Percentiles rank a stretch among this genome's conserved stretches.
phyloP scores from a whole-genome alignment of 2,329 filamentous ascomycete genomes.

The Harringtonia aguacate region DNA sequence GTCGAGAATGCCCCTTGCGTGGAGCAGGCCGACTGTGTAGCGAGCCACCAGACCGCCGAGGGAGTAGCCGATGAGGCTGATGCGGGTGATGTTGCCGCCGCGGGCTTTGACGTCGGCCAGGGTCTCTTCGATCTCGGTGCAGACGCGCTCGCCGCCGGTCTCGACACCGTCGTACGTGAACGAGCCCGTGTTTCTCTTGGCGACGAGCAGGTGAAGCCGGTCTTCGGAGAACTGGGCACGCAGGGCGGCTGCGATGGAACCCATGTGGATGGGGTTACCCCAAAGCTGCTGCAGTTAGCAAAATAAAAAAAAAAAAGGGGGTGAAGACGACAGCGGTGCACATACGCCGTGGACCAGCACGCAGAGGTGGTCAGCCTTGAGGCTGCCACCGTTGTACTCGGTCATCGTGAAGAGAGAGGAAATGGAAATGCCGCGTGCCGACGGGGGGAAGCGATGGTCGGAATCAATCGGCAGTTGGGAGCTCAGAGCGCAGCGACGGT shows the following conservation, averaged over 20 bases:
- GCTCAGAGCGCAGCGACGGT: no score
- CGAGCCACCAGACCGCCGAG: constrained; percentile 78
- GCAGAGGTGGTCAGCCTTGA: constrained; percentile 57
- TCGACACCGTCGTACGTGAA: constrained; percentile 64
- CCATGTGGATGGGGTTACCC: constrained; percentile 69
- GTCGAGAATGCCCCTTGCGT: constrained; percentile 71
- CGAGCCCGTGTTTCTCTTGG: constrained; percentile 62
- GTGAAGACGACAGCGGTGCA: constrained; percentile 5
- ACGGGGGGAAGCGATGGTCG: no score
- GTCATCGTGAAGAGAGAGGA: no score
- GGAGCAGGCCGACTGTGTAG: constrained; percentile 76
- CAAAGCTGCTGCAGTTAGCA: constrained; percentile 47
- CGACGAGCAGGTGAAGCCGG: constrained; percentile 57
- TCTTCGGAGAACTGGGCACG: constrained; percentile 50
- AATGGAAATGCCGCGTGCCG: no score
- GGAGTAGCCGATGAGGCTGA: constrained; percentile 85
- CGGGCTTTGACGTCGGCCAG: constrained; percentile 42
- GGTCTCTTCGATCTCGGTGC: constrained; percentile 55
- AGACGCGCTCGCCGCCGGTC: constrained; percentile 55
- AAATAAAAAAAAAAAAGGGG: no score
- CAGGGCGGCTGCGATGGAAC: constrained; percentile 54
- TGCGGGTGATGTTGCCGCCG: constrained; percentile 64
- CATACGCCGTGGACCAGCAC: constrained; percentile 68
- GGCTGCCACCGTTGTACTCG: constrained; percentile 39
- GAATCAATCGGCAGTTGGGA: no score